A percentile compares a stretch with the other conserved stretches of the same genome.
Evolutionary conservation across 192 early-diverging fungal species (phyloP).

Genomic region (Dissophora globulifera): DNA sequence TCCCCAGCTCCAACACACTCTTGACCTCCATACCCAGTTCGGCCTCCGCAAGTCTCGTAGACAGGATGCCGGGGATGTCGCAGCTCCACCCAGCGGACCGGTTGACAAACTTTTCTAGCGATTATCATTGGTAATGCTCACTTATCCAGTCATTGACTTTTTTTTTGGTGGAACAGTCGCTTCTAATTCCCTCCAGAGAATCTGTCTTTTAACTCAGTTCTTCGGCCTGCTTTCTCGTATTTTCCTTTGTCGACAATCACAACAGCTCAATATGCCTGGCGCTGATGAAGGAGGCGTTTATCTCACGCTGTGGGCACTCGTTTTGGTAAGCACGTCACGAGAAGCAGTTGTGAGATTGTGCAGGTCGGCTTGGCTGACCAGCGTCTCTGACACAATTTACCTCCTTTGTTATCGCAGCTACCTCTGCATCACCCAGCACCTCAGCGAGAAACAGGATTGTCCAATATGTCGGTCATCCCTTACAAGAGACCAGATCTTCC

Average conservation of each 20-base stretch:
- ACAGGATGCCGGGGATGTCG: neutral
- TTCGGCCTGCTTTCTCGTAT: too few species aligned
- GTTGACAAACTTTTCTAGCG: constrained; percentile 11
- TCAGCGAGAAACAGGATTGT: constrained; percentile 67
- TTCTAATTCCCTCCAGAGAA: too few species aligned
- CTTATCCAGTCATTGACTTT: too few species aligned
- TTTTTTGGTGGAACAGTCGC: too few species aligned
- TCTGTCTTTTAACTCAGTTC: too few species aligned
- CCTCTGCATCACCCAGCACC: constrained; percentile 78
- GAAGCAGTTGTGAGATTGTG: too few species aligned
- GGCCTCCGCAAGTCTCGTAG: neutral
- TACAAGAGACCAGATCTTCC: constrained; percentile 76
- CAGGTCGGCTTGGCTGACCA: too few species aligned
- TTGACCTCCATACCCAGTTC: neutral
- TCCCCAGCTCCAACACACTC: neutral
- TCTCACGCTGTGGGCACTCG: constrained; percentile 86
- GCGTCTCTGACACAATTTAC: neutral
- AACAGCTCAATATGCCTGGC: constrained; percentile 80
- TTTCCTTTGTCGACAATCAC: too few species aligned
- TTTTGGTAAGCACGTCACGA: constrained; percentile 69
- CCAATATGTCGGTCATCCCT: constrained; percentile 75
- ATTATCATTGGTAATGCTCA: constrained; percentile 42
- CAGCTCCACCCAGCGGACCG: constrained; percentile 4
- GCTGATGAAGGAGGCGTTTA: constrained; percentile 77
- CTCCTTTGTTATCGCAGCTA: constrained; percentile 56